A percentile compares a stretch with the other conserved stretches of the same genome.
Evolutionary conservation across 495 filamentous ascomycete species (phyloP).

Genomic region (Penicillium malachiteum): DNA sequence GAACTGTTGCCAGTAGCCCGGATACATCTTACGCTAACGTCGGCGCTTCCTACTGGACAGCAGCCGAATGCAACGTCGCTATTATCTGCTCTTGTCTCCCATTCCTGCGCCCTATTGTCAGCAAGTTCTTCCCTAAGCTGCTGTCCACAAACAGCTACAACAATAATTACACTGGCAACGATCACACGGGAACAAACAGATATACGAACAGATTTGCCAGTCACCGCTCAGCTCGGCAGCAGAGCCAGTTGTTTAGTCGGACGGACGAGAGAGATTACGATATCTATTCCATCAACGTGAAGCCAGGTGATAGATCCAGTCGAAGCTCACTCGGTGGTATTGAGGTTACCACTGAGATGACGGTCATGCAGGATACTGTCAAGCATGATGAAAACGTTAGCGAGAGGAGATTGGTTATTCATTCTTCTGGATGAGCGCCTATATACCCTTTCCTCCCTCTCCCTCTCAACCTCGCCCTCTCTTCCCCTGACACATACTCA

Average conservation of each 20-base stretch:
- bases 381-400: conserved; percentile 22
- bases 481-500: no score
- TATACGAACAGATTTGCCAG: conserved; percentile 14
- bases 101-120: conserved; percentile 79
- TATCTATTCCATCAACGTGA: conserved; percentile 36
- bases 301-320: conserved; percentile 16
- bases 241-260: conserved; percentile 22
- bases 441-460: conserved; percentile 6
- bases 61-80: conserved; percentile 78
- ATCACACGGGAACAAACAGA: conserved; percentile 14
- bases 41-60: conserved; percentile 66
- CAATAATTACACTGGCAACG: conserved; percentile 19
- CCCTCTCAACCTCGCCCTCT: no score
- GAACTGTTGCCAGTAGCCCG: conserved; percentile 26
- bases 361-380: conserved; percentile 22
- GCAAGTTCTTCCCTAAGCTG: conserved; percentile 67
- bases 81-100: conserved; percentile 85
- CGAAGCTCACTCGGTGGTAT: conserved; percentile 25
- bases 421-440: conserved; percentile 14
- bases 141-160: conserved; percentile 42
- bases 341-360: conserved; percentile 40
- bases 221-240: conserved; percentile 16
- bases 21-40: conserved; percentile 57
- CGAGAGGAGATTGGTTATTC: conserved; percentile 24
- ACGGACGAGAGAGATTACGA: conserved; percentile 32